Conservation (phyloP, 2,329 filamentous ascomycete genomes). For the Penicillium digitatum region DNA sequence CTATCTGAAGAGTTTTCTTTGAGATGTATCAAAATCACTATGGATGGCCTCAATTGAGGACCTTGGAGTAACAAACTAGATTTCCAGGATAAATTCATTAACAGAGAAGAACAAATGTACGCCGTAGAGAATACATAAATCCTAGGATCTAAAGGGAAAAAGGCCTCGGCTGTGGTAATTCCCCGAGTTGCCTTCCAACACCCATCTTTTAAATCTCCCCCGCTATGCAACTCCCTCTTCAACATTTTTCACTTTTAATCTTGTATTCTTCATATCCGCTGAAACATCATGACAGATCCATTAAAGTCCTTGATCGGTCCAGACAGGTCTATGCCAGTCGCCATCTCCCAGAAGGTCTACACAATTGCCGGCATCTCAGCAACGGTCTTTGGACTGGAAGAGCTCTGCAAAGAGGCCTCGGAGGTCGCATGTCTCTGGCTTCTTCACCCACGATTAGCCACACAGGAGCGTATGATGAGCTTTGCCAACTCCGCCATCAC, state of each 20-base stretch:
- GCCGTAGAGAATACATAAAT: not conserved
- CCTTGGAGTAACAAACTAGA: not conserved
- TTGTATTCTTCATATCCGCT: not conserved
- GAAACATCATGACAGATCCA: constrained; percentile 32
- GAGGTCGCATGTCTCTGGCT: constrained; percentile 82
- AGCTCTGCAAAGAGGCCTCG: constrained; percentile 57
- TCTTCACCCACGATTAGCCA: constrained; percentile 72
- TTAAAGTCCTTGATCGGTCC: constrained; percentile 33
- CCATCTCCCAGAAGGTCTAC: constrained; percentile 62
- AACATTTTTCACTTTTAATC: not conserved
- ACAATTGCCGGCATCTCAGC: constrained; percentile 74
- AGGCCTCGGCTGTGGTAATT: constrained; percentile 15
- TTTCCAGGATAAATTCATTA: too few relatives aligned
- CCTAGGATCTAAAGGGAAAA: not conserved
- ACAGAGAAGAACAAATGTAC: too few relatives aligned
- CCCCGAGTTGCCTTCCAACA: constrained; percentile 11
- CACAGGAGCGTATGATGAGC: constrained; percentile 68
- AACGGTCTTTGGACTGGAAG: constrained; percentile 74
- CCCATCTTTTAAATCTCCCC: constrained; percentile 7
- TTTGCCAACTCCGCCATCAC: constrained; percentile 66
- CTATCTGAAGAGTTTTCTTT: not conserved
- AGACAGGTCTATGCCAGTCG: constrained; percentile 27
- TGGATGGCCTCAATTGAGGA: not conserved
- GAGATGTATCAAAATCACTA: not conserved
- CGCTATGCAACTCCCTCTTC: not conserved